These are phyloP conservation scores for Cystobasidium slooffiae DNA, from an alignment of 1,284 basidiomycete genomes.

Conservation along the genomic window DNA sequence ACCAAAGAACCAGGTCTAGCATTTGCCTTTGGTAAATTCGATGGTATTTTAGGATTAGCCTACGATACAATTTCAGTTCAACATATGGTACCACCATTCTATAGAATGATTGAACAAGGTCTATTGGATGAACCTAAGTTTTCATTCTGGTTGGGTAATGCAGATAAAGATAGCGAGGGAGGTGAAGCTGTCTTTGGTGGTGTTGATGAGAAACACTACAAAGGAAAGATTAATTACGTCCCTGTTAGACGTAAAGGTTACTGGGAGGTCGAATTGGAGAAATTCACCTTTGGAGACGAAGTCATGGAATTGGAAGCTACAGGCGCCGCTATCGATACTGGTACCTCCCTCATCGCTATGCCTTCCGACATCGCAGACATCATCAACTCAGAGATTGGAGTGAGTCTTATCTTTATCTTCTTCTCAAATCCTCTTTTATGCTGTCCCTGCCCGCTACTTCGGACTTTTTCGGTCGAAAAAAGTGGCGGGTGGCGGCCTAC, in stretches of 20 bases:
- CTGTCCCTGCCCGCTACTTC: constrained; percentile 38
- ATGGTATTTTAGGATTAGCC: constrained; percentile 92
- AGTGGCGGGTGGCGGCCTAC: constrained; percentile 46
- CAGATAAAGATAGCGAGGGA: constrained; percentile 68
- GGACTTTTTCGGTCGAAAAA: background rate
- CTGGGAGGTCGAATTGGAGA: constrained; percentile 68
- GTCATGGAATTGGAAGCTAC: constrained; percentile 83
- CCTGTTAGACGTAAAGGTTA: constrained; percentile 95
- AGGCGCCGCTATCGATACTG: constrained; percentile 95
- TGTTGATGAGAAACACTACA: constrained; percentile 77
- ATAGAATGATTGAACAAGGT: constrained; percentile 84
- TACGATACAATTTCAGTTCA: constrained; percentile 98
- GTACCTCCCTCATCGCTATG: constrained; percentile 86
- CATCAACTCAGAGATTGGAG: constrained; percentile 82
- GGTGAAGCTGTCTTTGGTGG: constrained; percentile 95
- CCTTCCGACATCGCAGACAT: constrained; percentile 96
- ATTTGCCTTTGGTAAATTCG: constrained; percentile 94
- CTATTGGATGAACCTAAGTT: constrained; percentile 87
- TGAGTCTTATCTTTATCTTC: background rate
- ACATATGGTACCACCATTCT: constrained; percentile 91
- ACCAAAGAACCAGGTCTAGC: constrained; percentile 95
- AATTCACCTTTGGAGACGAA: constrained; percentile 64
- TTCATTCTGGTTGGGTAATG: constrained; percentile 88
- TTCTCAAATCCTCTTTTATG: constrained; percentile 32
- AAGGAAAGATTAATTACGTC: constrained; percentile 81